A percentile compares a stretch with the other conserved stretches of the same genome.
phyloP scores from a whole-genome alignment of 140 eudicot genomes.

The Cichorium intybus region DNA sequence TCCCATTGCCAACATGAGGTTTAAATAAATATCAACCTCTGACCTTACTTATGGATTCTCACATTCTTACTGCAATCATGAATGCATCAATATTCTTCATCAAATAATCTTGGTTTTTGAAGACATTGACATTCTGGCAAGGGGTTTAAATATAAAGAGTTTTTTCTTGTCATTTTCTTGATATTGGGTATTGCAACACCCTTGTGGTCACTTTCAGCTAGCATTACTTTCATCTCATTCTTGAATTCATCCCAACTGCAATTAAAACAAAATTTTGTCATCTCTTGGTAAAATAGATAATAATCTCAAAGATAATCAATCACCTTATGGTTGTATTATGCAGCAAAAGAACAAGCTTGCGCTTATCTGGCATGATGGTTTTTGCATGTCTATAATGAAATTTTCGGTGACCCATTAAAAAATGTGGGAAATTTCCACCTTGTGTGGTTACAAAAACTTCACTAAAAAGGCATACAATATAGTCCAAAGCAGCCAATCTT shows the following conservation, averaged over 20 bases:
- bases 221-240: conserved; percentile 64
- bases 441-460: conserved; percentile 93
- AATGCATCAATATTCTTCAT: conserved; percentile 19
- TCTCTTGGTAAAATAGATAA: neutral
- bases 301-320: too few species aligned
- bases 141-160: conserved; percentile 67
- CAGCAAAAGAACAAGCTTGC: conserved; percentile 66
- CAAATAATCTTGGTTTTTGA: conserved; percentile 37
- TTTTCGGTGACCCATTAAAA: conserved; percentile 84
- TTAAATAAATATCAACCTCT: neutral
- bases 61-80: conserved; percentile 7
- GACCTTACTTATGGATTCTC: neutral
- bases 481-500: conserved; percentile 96
- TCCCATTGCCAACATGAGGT: neutral
- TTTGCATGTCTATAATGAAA: conserved; percentile 75
- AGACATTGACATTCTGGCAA: conserved; percentile 86
- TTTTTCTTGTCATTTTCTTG: conserved; percentile 55
- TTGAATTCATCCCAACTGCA: conserved; percentile 78
- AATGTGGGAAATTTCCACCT: conserved; percentile 98
- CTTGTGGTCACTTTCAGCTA: conserved; percentile 78
- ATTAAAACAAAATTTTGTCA: conserved; percentile 12
- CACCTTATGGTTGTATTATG: conserved; percentile 75
- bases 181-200: conserved; percentile 57
- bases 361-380: conserved; percentile 85
- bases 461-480: conserved; percentile 73